Evolutionary conservation across 768 basidiomycete genomes (phyloP).

Genomic region (Pleurotus eryngii): DNA sequence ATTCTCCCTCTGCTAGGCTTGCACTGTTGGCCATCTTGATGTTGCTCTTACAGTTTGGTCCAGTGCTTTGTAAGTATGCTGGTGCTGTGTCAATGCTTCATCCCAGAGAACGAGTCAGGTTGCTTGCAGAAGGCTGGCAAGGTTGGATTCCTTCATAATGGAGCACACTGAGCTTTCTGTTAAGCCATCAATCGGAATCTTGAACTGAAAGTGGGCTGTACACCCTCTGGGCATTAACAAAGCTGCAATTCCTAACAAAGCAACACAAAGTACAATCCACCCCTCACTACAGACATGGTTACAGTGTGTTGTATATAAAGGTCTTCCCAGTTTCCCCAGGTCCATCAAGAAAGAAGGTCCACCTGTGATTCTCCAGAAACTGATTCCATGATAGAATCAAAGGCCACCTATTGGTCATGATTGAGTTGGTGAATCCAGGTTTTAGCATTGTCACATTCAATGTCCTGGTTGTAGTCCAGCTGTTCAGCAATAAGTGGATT

Average conservation of each 20-base stretch:
- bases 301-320: constrained; percentile 35
- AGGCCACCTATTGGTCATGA: constrained; percentile 20
- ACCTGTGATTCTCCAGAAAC: constrained; percentile 18
- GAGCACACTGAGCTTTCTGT: constrained; percentile 25
- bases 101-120: constrained; percentile 41
- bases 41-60: too few species aligned
- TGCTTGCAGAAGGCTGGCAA: constrained; percentile 27
- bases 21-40: too few species aligned
- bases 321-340: constrained; percentile 46
- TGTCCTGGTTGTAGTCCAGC: too few species aligned
- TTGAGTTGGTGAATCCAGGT: too few species aligned
- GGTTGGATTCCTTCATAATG: constrained; percentile 28
- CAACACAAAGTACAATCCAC: constrained; percentile 41
- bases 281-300: constrained; percentile 20
- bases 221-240: constrained; percentile 30
- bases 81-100: constrained; percentile 17
- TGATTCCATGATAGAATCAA: constrained; percentile 23
- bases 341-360: constrained; percentile 25
- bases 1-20: too few species aligned
- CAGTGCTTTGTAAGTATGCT: too few species aligned
- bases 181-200: constrained; percentile 37
- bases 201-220: constrained; percentile 47
- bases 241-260: constrained; percentile 23
- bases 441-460: too few species aligned
- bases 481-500: too few species aligned